Percentiles rank a stretch among this genome's conserved stretches.
phyloP scores from a whole-genome alignment of 1,284 basidiomycete species.

The Tremellales sp. region DNA sequence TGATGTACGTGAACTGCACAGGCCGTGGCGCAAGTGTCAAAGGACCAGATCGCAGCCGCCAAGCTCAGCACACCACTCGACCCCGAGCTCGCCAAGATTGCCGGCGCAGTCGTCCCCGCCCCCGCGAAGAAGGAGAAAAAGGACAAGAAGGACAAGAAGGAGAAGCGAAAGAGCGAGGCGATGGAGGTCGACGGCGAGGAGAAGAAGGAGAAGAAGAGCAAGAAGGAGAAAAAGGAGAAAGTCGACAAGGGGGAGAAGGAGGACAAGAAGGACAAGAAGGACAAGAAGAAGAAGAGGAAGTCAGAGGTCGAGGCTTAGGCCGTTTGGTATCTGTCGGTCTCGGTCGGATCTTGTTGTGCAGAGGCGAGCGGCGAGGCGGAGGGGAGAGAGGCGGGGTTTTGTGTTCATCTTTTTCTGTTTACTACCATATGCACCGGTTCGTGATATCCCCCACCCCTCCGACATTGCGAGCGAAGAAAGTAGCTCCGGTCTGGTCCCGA shows the following conservation, averaged over 20 bases:
- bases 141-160: conserved; percentile 9
- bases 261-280: conserved; percentile 3
- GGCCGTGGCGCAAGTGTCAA: conserved; percentile 51
- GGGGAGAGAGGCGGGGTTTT: background rate
- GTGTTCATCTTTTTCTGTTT: background rate
- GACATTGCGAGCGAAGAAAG: no score
- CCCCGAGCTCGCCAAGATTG: conserved; percentile 44
- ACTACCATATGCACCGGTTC: no score
- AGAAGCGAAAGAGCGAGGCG: background rate
- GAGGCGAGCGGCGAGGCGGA: background rate
- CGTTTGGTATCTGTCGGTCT: background rate
- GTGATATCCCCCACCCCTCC: no score
- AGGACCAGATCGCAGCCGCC: conserved; percentile 52
- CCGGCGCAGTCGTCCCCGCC: conserved; percentile 13
- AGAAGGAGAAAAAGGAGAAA: conserved; percentile 1
- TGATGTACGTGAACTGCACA: conserved; percentile 7
- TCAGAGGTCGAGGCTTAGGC: background rate
- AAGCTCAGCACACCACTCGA: conserved; percentile 26
- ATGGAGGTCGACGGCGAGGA: conserved; percentile 11
- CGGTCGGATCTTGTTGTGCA: background rate
- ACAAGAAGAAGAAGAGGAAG: conserved; percentile 4
- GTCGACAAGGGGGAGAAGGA: background rate
- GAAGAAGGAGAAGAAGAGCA: conserved; percentile 17
- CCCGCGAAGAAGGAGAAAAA: conserved; percentile 29
- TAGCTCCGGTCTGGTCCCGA: no score